Conservation (phyloP, 371 early-diverging fungal species). For the Umbelopsis sp. region DNA sequence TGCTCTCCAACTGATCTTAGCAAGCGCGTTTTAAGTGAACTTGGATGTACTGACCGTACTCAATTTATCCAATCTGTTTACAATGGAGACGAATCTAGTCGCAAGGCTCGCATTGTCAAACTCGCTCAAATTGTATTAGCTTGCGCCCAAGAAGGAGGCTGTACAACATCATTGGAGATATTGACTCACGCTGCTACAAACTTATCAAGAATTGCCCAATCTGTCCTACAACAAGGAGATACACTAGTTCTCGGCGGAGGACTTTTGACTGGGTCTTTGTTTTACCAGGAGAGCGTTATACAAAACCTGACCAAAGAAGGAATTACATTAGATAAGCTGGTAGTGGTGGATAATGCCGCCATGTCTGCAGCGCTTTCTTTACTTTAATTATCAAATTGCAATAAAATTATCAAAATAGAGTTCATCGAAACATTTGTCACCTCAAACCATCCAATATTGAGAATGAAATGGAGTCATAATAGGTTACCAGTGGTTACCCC, state of each 20-base stretch:
- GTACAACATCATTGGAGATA: background rate
- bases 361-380: background rate
- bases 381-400: background rate
- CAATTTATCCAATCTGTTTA: background rate
- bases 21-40: background rate
- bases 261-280: background rate
- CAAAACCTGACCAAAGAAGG: background rate
- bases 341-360: background rate
- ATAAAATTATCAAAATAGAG: too few species aligned
- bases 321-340: background rate
- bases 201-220: background rate
- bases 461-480: too few species aligned
- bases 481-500: too few species aligned
- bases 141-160: background rate
- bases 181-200: background rate
- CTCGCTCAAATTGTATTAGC: constrained; percentile 10
- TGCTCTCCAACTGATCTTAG: background rate
- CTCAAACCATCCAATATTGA: too few species aligned
- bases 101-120: constrained; percentile 2
- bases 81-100: background rate
- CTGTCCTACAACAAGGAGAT: background rate
- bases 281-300: background rate
- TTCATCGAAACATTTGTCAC: too few species aligned
- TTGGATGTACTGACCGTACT: background rate
- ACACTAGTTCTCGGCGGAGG: background rate